Percentiles rank a stretch among this genome's conserved stretches.
Evolutionary conservation across 2,329 filamentous ascomycete genomes (phyloP).

Genomic region (Calonectria pauciramosa): DNA sequence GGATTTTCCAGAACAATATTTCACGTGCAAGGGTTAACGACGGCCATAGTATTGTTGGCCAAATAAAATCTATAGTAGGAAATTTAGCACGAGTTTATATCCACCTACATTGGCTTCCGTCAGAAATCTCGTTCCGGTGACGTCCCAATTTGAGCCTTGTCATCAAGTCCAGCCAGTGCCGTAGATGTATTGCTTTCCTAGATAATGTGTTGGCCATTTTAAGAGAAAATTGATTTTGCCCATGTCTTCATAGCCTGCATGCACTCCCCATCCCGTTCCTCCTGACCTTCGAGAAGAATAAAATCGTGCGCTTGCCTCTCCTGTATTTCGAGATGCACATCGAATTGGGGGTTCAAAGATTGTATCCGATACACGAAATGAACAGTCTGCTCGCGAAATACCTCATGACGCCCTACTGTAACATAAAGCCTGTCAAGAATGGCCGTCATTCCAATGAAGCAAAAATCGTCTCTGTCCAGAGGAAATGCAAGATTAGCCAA

Average conservation of each 20-base stretch:
- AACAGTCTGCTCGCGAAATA: neutral
- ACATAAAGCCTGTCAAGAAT: neutral
- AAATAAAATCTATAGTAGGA: too few relatives aligned
- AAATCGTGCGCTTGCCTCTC: neutral
- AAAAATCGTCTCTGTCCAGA: constrained; percentile 18
- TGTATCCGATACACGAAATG: neutral
- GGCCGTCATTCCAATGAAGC: constrained; percentile 16
- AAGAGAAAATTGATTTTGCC: neutral
- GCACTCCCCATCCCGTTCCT: neutral
- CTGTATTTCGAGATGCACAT: neutral
- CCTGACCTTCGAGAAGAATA: neutral
- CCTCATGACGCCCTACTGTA: neutral
- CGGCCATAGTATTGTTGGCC: too few relatives aligned
- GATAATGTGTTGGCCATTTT: too few relatives aligned
- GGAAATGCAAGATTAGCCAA: constrained; percentile 15
- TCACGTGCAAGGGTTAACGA: too few relatives aligned
- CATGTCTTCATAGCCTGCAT: neutral
- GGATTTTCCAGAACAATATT: too few relatives aligned
- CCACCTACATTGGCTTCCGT: too few relatives aligned
- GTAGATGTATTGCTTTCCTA: too few relatives aligned
- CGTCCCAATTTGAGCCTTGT: too few relatives aligned
- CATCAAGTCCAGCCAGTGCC: too few relatives aligned
- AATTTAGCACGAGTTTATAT: too few relatives aligned
- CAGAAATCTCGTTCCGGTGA: too few relatives aligned
- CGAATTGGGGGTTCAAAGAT: neutral